phyloP scores from a whole-genome alignment of 2,329 filamentous ascomycete species.

The Xylariaceae sp. region DNA sequence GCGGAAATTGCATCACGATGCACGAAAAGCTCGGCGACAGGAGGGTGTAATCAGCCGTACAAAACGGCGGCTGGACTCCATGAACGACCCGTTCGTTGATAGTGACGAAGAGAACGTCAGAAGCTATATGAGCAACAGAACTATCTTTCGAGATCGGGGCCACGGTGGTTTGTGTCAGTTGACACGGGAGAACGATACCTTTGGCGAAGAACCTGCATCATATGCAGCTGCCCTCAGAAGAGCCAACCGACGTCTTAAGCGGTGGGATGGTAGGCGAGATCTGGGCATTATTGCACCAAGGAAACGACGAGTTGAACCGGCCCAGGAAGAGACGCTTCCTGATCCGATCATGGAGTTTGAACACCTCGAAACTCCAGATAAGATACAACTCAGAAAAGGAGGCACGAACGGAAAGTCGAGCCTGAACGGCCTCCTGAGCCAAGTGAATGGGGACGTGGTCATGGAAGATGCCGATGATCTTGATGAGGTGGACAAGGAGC shows the following conservation, averaged over 20 bases:
- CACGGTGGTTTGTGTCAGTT: conserved; percentile 61
- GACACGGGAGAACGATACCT: conserved; percentile 61
- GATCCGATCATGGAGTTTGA: conserved; percentile 18
- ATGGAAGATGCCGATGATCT: conserved; percentile 47
- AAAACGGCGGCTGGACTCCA: conserved; percentile 56
- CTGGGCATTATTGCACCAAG: conserved; percentile 44
- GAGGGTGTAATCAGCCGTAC: conserved; percentile 65
- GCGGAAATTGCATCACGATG: conserved; percentile 58
- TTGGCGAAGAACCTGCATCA: conserved; percentile 66
- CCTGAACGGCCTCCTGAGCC: conserved; percentile 30
- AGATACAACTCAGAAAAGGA: conserved; percentile 29
- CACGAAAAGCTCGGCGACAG: conserved; percentile 55
- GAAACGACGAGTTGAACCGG: conserved; percentile 36
- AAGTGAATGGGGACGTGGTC: conserved; percentile 39
- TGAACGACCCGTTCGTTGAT: conserved; percentile 53
- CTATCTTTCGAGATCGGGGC: conserved; percentile 50
- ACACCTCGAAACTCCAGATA: conserved; percentile 12
- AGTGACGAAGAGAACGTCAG: conserved; percentile 54
- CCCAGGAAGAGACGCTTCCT: conserved; percentile 12
- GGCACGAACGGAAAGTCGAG: conserved; percentile 28
- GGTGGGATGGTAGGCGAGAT: conserved; percentile 56
- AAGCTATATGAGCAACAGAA: conserved; percentile 30
- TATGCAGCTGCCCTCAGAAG: conserved; percentile 63
- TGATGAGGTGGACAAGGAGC: conserved; percentile 51
- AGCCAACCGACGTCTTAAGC: conserved; percentile 57